Base-by-base conservation (phyloP, 768 basidiomycete genomes). In the Suillus subaureus region DNA sequence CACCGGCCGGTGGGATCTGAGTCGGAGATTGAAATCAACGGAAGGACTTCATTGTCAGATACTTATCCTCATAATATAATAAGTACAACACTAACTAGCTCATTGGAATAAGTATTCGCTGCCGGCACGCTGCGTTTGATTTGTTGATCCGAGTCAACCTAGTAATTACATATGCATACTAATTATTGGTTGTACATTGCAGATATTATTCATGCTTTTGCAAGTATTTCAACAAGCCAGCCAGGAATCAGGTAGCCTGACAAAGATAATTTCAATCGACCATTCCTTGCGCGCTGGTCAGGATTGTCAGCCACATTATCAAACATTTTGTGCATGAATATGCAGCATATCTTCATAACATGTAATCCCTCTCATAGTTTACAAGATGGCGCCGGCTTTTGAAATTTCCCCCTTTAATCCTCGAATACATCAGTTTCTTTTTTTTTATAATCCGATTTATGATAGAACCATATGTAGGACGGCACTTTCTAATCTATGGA, bases 301-400 rank as follows among this genome's bases (percentile, higher is more conserved):
- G 15, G 11, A 40, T 40, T 15, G 39, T 39, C 39, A 39, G 1
- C 12, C 37, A 39, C 39, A 13, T 39, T 39, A 39, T 39, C 39
- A 39, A 39, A 39, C 12, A 39, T 13, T 40, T 40, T 15, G 39
- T 40, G 39, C 4, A 40, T 40, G 42, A n/a, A 1, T 49, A 49
- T 49, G 23, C 8, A 23, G 12, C 47, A 49, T 26, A 49, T 26
- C 47, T 13, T 23, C 23, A 13, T 52, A 15, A 26, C 15, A 15
- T 7, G 7, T 11, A 26, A 7, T 26, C 12, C 47, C 47, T 13
- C 47, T 49, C 11, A 11, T 11, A n/a, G 49, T 28, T 52, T 79
- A 80, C 73, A 91, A 77, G 62, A 91, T 81, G 39, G 86, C 0
- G 86, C 35, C 87, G 79, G 1, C 85, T 83, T 56, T 76, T 84